A percentile compares a stretch with the other conserved stretches of the same genome.
Conservation (phyloP, 1,139 yeast genomes). For the Geotrichum citri-aurantii region DNA sequence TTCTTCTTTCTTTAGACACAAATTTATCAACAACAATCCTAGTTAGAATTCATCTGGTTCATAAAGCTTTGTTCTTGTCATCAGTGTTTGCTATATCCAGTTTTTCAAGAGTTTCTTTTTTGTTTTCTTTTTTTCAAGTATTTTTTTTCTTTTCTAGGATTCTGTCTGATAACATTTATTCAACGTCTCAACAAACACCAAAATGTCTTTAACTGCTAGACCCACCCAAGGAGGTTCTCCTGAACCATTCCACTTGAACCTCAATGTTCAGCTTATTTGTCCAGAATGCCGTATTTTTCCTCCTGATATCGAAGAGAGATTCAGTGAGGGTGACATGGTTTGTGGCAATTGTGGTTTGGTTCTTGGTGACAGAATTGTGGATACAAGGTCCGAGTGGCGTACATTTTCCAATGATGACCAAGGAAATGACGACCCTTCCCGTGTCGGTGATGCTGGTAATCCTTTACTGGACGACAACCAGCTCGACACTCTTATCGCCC, state of each 20-base stretch:
- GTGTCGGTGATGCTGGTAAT: conserved; percentile 98
- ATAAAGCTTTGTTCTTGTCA: not conserved
- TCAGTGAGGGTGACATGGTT: conserved; percentile 95
- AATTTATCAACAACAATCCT: not conserved
- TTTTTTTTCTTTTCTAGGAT: not conserved
- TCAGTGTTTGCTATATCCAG: not conserved
- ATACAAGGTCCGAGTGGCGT: conserved; percentile 97
- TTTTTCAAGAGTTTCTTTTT: not conserved
- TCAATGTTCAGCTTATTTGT: conserved; percentile 84
- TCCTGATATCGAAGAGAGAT: conserved; percentile 90
- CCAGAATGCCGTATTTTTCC: conserved; percentile 96
- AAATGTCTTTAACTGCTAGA: not conserved
- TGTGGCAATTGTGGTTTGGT: conserved; percentile 96
- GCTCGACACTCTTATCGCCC: conserved; percentile 85
- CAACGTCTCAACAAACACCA: not conserved
- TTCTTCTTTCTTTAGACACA: conserved; percentile 1
- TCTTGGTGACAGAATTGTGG: conserved; percentile 84
- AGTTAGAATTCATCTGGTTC: not conserved
- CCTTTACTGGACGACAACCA: conserved; percentile 89
- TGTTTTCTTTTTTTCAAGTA: not conserved
- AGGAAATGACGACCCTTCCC: conserved; percentile 96
- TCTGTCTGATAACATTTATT: not conserved
- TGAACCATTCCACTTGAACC: conserved; percentile 39
- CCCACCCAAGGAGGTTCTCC: not conserved
- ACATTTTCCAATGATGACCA: conserved; percentile 93